phyloP scores from a whole-genome alignment of 768 basidiomycete genomes.

The Leucocoprinus sp. region DNA sequence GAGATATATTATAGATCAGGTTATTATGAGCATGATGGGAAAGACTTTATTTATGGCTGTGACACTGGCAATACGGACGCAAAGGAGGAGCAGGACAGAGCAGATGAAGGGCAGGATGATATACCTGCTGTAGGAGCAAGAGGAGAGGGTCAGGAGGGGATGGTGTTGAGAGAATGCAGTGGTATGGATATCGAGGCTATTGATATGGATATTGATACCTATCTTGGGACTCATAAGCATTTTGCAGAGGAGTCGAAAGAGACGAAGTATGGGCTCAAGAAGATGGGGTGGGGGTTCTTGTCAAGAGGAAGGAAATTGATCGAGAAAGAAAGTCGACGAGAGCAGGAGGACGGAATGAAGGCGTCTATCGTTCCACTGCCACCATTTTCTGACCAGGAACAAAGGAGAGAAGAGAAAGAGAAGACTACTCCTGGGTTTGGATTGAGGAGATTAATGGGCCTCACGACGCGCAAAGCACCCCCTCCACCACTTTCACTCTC shows the following conservation, averaged over 20 bases:
- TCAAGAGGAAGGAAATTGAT: slow-evolving; percentile 3
- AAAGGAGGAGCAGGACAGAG: slow-evolving; percentile 4
- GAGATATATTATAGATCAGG: slow-evolving; percentile 41
- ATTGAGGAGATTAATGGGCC: slow-evolving; percentile 28
- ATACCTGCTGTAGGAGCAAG: slow-evolving; percentile 5
- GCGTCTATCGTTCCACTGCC: slow-evolving; percentile 12
- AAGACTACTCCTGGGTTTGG: slow-evolving; percentile 11
- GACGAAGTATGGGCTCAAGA: not conserved
- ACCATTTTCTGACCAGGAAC: slow-evolving; percentile 11
- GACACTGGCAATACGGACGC: not conserved
- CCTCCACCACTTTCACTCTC: slow-evolving; percentile 10
- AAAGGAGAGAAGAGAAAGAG: slow-evolving; percentile 16
- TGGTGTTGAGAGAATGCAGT: slow-evolving; percentile 17
- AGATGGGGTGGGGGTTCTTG: slow-evolving; percentile 7
- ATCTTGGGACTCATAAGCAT: not conserved
- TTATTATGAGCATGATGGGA: slow-evolving; percentile 12
- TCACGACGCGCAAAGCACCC: slow-evolving; percentile 11
- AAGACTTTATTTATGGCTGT: slow-evolving; percentile 3
- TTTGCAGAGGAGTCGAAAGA: slow-evolving; percentile 2
- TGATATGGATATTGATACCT: slow-evolving; percentile 25
- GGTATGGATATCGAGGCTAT: slow-evolving; percentile 29
- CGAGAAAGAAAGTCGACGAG: not conserved
- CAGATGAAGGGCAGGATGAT: not conserved
- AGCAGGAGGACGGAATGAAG: slow-evolving; percentile 14
- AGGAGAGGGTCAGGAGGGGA: slow-evolving; percentile 10